Percentiles rank a stretch among this genome's conserved stretches.
phyloP scores from a whole-genome alignment of 2,329 filamentous ascomycete species.

The Monosporascus sp. region DNA sequence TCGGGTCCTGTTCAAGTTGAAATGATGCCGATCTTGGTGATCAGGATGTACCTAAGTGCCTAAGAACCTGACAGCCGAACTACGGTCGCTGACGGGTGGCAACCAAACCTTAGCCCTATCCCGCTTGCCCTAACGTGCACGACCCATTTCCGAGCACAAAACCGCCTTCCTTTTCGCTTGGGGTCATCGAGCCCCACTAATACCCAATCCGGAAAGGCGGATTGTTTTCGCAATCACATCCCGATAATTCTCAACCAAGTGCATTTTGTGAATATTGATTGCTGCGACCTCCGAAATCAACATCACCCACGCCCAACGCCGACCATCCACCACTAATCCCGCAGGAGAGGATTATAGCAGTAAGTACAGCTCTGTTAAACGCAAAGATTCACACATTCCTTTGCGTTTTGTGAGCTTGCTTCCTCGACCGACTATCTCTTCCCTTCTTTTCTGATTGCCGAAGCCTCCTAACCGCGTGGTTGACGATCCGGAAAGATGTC shows the following conservation, averaged over 20 bases:
- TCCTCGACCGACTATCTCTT: slow-evolving; percentile 11
- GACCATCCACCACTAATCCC: slow-evolving; percentile 23
- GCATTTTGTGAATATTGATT: background rate
- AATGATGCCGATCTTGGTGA: too few relatives aligned
- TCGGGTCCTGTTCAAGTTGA: too few relatives aligned
- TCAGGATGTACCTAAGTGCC: too few relatives aligned
- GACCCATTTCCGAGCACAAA: background rate
- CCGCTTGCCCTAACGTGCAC: background rate
- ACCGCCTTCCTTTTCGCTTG: background rate
- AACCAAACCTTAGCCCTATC: background rate
- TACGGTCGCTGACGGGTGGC: background rate
- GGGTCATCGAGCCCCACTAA: background rate
- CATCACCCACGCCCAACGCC: slow-evolving; percentile 12
- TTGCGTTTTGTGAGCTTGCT: slow-evolving; percentile 25
- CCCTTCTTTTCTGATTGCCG: slow-evolving; percentile 17
- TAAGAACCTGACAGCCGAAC: background rate
- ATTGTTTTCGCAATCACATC: background rate
- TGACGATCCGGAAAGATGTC: slow-evolving; percentile 52
- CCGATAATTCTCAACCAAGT: background rate
- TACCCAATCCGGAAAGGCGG: background rate
- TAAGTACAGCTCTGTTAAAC: background rate
- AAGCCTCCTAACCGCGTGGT: slow-evolving; percentile 17
- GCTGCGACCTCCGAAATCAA: background rate
- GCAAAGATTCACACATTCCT: slow-evolving; percentile 1
- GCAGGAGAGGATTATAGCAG: slow-evolving; percentile 18